Conservation (phyloP, 768 basidiomycete species). For the Phlebiopsis flavidoalba region DNA sequence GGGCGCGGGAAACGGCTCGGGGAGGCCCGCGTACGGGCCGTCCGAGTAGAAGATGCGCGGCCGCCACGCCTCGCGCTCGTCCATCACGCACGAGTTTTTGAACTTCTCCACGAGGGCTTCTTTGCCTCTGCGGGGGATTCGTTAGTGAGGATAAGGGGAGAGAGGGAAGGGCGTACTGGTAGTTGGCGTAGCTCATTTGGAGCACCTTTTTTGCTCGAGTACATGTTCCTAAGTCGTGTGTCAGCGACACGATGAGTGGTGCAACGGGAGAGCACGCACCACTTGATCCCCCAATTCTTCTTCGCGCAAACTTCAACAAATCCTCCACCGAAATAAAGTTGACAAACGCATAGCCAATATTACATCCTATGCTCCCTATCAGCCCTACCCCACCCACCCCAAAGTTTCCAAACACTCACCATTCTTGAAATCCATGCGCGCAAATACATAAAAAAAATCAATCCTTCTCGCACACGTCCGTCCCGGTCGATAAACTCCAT, state of each 20-base stretch:
- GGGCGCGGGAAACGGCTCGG: conserved; percentile 80
- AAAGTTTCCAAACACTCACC: conserved; percentile 38
- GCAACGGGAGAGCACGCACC: conserved; percentile 49
- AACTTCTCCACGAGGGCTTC: conserved; percentile 89
- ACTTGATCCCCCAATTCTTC: conserved; percentile 71
- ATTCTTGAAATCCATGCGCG: conserved; percentile 80
- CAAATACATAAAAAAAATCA: conserved; percentile 88
- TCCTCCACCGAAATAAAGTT: conserved; percentile 83
- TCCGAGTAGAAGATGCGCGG: conserved; percentile 82
- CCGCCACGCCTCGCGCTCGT: conserved; percentile 76
- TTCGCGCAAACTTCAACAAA: conserved; percentile 71
- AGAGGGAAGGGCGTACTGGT: conserved; percentile 63
- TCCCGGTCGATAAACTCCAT: conserved; percentile 61
- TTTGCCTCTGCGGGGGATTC: conserved; percentile 55
- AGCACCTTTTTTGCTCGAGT: conserved; percentile 86
- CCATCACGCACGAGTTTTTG: conserved; percentile 89
- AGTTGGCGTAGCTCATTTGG: conserved; percentile 90
- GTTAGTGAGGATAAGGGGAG: too few relatives aligned
- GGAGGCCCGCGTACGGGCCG: conserved; percentile 67
- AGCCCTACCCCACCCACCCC: background rate
- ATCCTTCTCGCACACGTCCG: conserved; percentile 72
- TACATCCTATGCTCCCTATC: conserved; percentile 44
- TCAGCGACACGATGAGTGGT: background rate
- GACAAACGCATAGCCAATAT: conserved; percentile 83
- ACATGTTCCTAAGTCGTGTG: conserved; percentile 66